phyloP scores from a whole-genome alignment of 2,329 filamentous ascomycete species.

The Didymosphaeria variabile region DNA sequence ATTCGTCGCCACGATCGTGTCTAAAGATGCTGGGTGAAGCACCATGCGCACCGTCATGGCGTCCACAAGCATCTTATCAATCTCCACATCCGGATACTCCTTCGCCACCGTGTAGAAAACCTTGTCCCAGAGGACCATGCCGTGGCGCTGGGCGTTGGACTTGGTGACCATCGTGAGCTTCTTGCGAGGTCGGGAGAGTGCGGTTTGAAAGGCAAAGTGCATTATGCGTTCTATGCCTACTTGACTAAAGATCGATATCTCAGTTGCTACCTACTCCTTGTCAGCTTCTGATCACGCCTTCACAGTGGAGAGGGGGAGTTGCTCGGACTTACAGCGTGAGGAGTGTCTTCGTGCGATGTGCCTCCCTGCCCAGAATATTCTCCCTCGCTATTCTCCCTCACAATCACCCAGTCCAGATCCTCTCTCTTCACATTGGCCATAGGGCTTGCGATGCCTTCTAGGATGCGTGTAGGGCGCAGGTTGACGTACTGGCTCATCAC shows the following conservation, averaged over 20 bases:
- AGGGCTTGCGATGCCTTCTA: slow-evolving; percentile 54
- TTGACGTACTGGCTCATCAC: slow-evolving; percentile 75
- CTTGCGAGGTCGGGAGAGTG: slow-evolving; percentile 53
- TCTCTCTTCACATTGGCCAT: slow-evolving; percentile 47
- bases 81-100: slow-evolving; percentile 56
- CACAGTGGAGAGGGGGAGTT: not conserved
- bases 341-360: slow-evolving; percentile 52
- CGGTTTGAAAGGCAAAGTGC: slow-evolving; percentile 59
- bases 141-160: slow-evolving; percentile 59
- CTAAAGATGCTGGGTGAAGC: slow-evolving; percentile 55
- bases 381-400: slow-evolving; percentile 59
- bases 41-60: slow-evolving; percentile 61
- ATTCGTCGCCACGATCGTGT: slow-evolving; percentile 61
- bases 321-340: slow-evolving; percentile 41
- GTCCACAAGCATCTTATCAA: slow-evolving; percentile 61
- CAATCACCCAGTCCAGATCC: slow-evolving; percentile 59
- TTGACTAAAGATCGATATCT: slow-evolving; percentile 58
- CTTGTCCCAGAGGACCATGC: slow-evolving; percentile 60
- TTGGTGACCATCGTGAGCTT: slow-evolving; percentile 62
- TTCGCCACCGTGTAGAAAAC: slow-evolving; percentile 57
- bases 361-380: slow-evolving; percentile 60
- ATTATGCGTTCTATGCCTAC: slow-evolving; percentile 59
- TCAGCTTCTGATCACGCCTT: not conserved
- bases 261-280: slow-evolving; percentile 46
- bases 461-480: slow-evolving; percentile 62